These are phyloP conservation scores for Phialophora expanda DNA, from an alignment of 2,329 filamentous ascomycete genomes.

Conservation along the genomic window DNA sequence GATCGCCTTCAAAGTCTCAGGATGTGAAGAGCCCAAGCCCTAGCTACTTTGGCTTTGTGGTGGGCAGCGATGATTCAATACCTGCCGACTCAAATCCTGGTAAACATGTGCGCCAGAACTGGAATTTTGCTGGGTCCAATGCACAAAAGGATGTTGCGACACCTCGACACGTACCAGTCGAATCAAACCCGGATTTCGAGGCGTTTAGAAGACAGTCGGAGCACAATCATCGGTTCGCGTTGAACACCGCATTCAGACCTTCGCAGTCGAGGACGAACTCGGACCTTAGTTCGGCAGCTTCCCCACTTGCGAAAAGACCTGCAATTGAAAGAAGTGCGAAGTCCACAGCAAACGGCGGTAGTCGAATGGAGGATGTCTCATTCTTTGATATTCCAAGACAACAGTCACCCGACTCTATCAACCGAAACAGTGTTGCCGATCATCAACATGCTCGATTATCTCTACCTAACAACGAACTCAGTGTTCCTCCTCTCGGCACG, in stretches of 20 bases:
- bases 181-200: conserved; percentile 81
- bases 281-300: conserved; percentile 18
- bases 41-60: conserved; percentile 82
- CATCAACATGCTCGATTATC: conserved; percentile 63
- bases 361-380: conserved; percentile 37
- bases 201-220: conserved; percentile 77
- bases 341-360: conserved; percentile 25
- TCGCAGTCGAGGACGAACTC: conserved; percentile 32
- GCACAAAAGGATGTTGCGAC: conserved; percentile 71
- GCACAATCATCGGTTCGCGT: conserved; percentile 32
- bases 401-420: conserved; percentile 55
- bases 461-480: conserved; percentile 57
- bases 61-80: conserved; percentile 64
- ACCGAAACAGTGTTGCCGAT: conserved; percentile 43
- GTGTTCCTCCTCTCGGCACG: conserved; percentile 41
- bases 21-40: conserved; percentile 62
- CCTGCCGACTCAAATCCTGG: conserved; percentile 65
- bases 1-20: conserved; percentile 49
- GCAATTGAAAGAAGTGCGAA: conserved; percentile 23
- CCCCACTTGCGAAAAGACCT: conserved; percentile 27
- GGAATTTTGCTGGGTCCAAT: conserved; percentile 74
- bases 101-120: conserved; percentile 70
- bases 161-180: conserved; percentile 71
- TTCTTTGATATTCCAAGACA: conserved; percentile 54
- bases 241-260: conserved; percentile 30